These are phyloP conservation scores for Mortierella sp. DNA, from an alignment of 371 early-diverging fungal genomes.

Conservation along the genomic window DNA sequence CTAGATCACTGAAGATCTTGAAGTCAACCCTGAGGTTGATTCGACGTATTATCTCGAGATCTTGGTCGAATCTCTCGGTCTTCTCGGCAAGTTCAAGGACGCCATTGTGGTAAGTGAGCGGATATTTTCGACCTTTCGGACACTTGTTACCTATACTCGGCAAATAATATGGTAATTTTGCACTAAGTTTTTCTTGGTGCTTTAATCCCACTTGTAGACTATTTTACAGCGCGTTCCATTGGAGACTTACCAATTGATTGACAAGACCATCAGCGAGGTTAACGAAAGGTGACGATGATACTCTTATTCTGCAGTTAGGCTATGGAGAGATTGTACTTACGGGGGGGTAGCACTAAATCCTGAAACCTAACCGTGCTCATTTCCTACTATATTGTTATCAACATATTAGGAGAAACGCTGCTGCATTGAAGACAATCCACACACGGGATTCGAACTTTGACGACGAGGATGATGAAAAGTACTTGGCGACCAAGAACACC, in stretches of 20 bases:
- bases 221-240: constrained; percentile 81
- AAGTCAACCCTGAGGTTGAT: constrained; percentile 90
- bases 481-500: constrained; percentile 52
- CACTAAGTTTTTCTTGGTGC: background rate
- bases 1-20: constrained; percentile 80
- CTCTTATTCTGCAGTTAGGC: background rate
- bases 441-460: constrained; percentile 43
- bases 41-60: constrained; percentile 92
- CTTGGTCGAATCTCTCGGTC: constrained; percentile 84
- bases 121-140: background rate
- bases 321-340: too few species aligned
- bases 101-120: constrained; percentile 74
- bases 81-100: constrained; percentile 84
- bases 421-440: constrained; percentile 45
- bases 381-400: background rate
- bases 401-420: constrained; percentile 39
- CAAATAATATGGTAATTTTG: background rate
- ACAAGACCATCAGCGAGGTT: constrained; percentile 88
- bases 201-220: constrained; percentile 58
- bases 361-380: background rate
- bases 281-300: constrained; percentile 75
- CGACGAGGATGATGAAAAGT: constrained; percentile 56
- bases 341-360: background rate
- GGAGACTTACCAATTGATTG: constrained; percentile 91
- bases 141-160: background rate